Evolutionary conservation across 345 rosid genomes (phyloP), one percentile per base, ranked within the genome.

Genomic region (Gossypium arboreum): DNA sequence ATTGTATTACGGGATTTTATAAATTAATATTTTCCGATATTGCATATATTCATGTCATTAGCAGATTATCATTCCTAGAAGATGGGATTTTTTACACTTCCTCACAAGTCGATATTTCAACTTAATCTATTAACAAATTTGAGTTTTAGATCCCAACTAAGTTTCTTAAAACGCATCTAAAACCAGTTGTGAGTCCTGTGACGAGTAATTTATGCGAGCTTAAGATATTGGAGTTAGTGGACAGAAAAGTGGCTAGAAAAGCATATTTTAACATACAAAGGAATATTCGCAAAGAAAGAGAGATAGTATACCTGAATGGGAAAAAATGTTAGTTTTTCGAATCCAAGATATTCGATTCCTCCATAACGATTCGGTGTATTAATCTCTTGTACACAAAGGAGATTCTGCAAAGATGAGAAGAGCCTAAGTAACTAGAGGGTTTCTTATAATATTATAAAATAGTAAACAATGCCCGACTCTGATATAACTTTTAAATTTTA

Each of bases 341-440:
- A 94, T 81, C 94, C 95, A 57, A 94, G 83, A 82, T 92, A 94
- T 43, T 81, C 85, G 34, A 76, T 73, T 74, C 98, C 98, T 73
- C 98, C 98, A 72, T 88, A 94, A 52, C 86, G 88, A 75, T 94
- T 88, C 0, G 95, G 92, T 9, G 98, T 92, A 72, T 89, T 82
- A 43, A 82, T 81, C 81, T 88, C 96, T 83, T 75, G 83, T 61
- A 92, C 93, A 73, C 54, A 78, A 29, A 92, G 94, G 63, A 94
- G 97, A 84, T 94, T 94, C 98, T 94, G 87, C 77, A 84, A 34
- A 68, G 20, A 29, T 12, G 56, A 73, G 41, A 50, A 61, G 7
- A 44, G 39, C 8, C 41, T 18, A 71, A n/a, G 60, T 27, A 50
- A 27, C 60, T 29, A 51, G 24, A 69, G 3, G 57, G 45, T 50